These are phyloP conservation scores for Periconia digitata DNA, from an alignment of 2,329 filamentous ascomycete species.

Conservation along the genomic window DNA sequence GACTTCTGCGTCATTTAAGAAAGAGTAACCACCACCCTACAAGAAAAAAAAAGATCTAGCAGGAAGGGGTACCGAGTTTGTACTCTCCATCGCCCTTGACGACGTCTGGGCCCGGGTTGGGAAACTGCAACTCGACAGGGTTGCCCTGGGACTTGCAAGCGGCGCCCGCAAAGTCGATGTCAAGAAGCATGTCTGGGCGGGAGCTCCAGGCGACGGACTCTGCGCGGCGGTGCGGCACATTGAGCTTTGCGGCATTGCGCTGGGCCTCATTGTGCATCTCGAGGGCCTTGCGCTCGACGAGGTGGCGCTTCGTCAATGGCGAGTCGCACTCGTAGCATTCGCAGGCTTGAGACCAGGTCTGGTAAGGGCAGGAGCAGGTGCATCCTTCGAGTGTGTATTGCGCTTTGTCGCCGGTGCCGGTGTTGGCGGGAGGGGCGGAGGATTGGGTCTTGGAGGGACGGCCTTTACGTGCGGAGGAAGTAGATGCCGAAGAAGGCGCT, in stretches of 20 bases:
- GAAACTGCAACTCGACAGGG: constrained; percentile 47
- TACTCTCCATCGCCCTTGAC: constrained; percentile 49
- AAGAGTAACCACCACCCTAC: too few species aligned
- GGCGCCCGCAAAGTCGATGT: constrained; percentile 43
- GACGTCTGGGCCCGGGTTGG: constrained; percentile 47
- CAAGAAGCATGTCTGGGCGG: constrained; percentile 47
- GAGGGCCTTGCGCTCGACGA: constrained; percentile 36
- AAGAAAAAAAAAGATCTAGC: constrained; percentile 17
- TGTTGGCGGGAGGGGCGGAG: not conserved
- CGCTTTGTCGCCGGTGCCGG: not conserved
- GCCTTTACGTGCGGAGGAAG: not conserved
- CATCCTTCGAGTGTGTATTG: constrained; percentile 32
- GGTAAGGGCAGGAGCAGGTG: constrained; percentile 30
- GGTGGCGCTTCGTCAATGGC: constrained; percentile 22
- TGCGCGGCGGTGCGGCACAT: constrained; percentile 27
- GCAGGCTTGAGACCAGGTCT: constrained; percentile 25
- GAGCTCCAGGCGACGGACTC: constrained; percentile 38
- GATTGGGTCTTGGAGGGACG: not conserved
- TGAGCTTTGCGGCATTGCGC: constrained; percentile 11
- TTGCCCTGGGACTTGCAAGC: constrained; percentile 38
- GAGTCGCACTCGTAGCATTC: constrained; percentile 22
- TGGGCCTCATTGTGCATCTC: constrained; percentile 30
- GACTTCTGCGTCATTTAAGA: too few species aligned
- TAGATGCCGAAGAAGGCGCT: not conserved
- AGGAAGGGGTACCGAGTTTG: constrained; percentile 43